Evolutionary conservation across 140 eudicot species (phyloP).

Genomic region (Cichorium intybus): DNA sequence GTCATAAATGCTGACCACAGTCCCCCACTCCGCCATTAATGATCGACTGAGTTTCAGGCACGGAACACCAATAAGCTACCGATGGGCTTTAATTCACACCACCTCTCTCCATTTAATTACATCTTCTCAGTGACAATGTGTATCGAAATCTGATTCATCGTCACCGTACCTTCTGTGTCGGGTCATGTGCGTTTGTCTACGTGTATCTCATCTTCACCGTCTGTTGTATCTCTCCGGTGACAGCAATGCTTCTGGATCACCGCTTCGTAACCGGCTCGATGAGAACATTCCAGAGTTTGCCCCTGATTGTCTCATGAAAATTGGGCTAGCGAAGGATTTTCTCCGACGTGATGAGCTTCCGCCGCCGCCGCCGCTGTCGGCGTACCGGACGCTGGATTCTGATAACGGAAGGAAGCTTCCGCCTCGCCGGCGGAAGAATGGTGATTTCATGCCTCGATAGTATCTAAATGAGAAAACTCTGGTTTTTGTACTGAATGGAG

Average conservation of each 20-base stretch:
- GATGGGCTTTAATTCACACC: conserved; percentile 9
- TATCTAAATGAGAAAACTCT: conserved; percentile 80
- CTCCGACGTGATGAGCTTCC: conserved; percentile 70
- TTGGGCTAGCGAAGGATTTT: conserved; percentile 69
- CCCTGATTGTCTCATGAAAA: conserved; percentile 63
- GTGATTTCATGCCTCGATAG: conserved; percentile 78
- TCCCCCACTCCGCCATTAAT: conserved; percentile 39
- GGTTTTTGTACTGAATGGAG: conserved; percentile 73
- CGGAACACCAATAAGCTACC: conserved; percentile 19
- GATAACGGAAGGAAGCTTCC: conserved; percentile 53
- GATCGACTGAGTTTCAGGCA: conserved; percentile 19
- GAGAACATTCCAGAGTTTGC: conserved; percentile 48
- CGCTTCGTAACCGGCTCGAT: conserved; percentile 85
- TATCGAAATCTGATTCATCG: conserved; percentile 10
- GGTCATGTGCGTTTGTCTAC: conserved; percentile 15
- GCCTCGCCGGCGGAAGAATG: conserved; percentile 78
- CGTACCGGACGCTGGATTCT: conserved; percentile 50
- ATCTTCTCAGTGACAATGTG: conserved; percentile 5
- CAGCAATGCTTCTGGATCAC: conserved; percentile 92
- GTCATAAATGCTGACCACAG: conserved; percentile 37
- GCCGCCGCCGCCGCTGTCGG: conserved; percentile 36
- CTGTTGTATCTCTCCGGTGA: conserved; percentile 87
- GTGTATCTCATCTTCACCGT: conserved; percentile 49
- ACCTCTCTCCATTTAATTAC: conserved; percentile 26
- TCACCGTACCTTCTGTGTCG: conserved; percentile 19